These are phyloP conservation scores for Tricharina praecox DNA, from an alignment of 495 filamentous ascomycete species.

Conservation along the genomic window DNA sequence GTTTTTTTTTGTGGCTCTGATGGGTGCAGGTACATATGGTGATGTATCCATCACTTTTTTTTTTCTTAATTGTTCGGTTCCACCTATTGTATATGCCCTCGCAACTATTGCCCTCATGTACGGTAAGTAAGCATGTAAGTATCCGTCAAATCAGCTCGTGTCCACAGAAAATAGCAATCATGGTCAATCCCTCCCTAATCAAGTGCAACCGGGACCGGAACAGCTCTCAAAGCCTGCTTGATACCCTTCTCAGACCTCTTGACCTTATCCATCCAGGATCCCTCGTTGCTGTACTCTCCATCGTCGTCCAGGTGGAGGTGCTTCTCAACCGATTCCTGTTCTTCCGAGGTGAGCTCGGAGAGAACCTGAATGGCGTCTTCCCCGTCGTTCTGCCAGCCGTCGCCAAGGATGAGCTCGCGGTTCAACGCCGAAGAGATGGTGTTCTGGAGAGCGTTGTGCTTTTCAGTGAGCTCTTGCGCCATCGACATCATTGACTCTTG, in stretches of 20 bases:
- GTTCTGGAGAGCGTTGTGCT: neutral
- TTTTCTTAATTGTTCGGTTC: no score
- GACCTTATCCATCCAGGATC: neutral
- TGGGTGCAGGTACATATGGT: no score
- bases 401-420: neutral
- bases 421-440: neutral
- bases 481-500: neutral
- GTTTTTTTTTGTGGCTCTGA: no score
- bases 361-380: neutral
- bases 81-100: no score
- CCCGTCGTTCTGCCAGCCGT: neutral
- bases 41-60: no score
- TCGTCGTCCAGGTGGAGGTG: neutral
- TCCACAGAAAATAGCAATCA: no score
- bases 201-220: neutral
- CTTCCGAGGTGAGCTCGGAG: neutral
- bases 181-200: no score
- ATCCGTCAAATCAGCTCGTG: no score
- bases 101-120: no score
- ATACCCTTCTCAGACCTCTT: neutral
- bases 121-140: no score
- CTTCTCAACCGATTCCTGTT: neutral
- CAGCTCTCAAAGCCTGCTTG: neutral
- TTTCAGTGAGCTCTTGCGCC: neutral
- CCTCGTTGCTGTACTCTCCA: neutral